These are phyloP conservation scores for Adansonia madagascariensis DNA, from an alignment of 441 rosid genomes.

Conservation along the genomic window DNA sequence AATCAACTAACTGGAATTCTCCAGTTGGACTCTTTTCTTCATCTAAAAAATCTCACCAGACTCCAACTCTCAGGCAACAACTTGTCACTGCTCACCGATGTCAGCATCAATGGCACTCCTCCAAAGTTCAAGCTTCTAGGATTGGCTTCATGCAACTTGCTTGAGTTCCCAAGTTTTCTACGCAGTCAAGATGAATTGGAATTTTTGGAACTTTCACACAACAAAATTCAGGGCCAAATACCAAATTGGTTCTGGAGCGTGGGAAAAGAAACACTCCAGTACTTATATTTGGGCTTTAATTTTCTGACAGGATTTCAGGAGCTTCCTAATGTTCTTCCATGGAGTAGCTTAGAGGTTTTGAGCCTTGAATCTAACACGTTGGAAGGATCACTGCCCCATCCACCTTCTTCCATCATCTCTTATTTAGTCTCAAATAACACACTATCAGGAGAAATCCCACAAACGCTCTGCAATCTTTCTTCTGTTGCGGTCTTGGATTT, in stretches of 20 bases:
- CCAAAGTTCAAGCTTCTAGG: constrained; percentile 16
- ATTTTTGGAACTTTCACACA: neutral
- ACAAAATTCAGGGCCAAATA: constrained; percentile 16
- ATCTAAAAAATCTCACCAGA: neutral
- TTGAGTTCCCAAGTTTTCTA: constrained; percentile 16
- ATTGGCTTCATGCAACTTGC: constrained; percentile 17
- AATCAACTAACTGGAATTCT: constrained; percentile 7
- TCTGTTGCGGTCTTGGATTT: constrained; percentile 6
- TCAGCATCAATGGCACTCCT: neutral
- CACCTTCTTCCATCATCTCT: neutral
- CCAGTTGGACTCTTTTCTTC: constrained; percentile 10
- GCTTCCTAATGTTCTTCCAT: constrained; percentile 18
- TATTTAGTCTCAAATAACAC: neutral
- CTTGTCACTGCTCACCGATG: constrained; percentile 2
- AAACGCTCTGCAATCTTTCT: constrained; percentile 28
- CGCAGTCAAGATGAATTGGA: constrained; percentile 20
- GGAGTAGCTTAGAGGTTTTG: constrained; percentile 1
- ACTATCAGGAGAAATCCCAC: constrained; percentile 12
- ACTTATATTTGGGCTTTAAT: constrained; percentile 1
- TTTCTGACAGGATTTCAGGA: constrained; percentile 12
- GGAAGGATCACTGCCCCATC: constrained; percentile 33
- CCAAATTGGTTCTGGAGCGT: constrained; percentile 18
- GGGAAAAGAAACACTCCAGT: constrained; percentile 1
- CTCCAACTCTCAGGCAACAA: constrained; percentile 12
- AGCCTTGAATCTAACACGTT: constrained; percentile 19